Conservation (phyloP, 2,329 filamentous ascomycete genomes). For the Aspergillus chevalieri region DNA sequence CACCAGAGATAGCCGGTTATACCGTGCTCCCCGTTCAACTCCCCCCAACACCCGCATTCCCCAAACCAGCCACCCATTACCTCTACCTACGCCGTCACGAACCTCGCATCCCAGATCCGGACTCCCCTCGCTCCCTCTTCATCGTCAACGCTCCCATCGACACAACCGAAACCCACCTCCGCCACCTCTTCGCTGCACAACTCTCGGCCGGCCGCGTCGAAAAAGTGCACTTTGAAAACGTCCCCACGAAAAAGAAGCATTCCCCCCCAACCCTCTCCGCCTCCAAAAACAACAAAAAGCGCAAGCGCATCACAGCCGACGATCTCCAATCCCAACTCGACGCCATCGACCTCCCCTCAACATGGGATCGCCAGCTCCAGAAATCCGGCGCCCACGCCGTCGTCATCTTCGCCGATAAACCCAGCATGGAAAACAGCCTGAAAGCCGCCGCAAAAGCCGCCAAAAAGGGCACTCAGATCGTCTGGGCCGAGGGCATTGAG, state of each 20-base stretch:
- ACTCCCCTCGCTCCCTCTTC: constrained; percentile 76
- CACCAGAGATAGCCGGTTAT: constrained; percentile 54
- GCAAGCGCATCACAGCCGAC: constrained; percentile 47
- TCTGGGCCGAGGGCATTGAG: constrained; percentile 62
- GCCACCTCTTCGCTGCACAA: constrained; percentile 66
- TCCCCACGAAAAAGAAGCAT: constrained; percentile 32
- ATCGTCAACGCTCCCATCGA: constrained; percentile 85
- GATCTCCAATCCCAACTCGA: constrained; percentile 52
- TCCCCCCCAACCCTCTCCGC: constrained; percentile 14
- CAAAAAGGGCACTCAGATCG: constrained; percentile 53
- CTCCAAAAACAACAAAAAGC: constrained; percentile 43
- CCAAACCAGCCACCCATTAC: constrained; percentile 64
- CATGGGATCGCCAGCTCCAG: constrained; percentile 67
- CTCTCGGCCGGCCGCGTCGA: constrained; percentile 75
- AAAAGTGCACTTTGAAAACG: constrained; percentile 63
- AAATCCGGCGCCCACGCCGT: constrained; percentile 72
- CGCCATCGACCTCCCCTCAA: constrained; percentile 58
- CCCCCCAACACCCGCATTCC: constrained; percentile 57
- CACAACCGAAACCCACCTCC: constrained; percentile 69
- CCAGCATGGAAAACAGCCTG: constrained; percentile 67
- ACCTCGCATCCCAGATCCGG: constrained; percentile 66
- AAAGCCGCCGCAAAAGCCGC: constrained; percentile 64
- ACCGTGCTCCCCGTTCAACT: constrained; percentile 63
- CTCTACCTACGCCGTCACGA: constrained; percentile 80
- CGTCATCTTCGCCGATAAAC: constrained; percentile 74